Conservation (phyloP, 2,329 filamentous ascomycete genomes). For the Penicillium sclerotiorum region DNA sequence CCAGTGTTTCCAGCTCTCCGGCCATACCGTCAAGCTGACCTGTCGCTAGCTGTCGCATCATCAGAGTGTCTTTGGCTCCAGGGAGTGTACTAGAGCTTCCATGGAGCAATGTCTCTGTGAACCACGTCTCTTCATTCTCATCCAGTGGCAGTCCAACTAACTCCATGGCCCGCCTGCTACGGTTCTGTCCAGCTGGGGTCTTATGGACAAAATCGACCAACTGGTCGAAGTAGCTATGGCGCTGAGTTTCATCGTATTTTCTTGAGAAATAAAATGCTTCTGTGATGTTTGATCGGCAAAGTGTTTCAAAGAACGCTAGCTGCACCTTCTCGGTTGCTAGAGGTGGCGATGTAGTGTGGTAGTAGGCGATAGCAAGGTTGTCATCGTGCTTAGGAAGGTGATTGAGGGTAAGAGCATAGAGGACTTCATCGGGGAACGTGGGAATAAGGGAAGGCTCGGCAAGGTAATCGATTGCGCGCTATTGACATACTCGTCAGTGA, state of each 20-base stretch:
- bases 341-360: constrained; percentile 72
- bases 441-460: constrained; percentile 77
- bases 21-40: constrained; percentile 52
- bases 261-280: constrained; percentile 76
- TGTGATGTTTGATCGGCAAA: constrained; percentile 67
- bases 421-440: constrained; percentile 82
- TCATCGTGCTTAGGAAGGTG: constrained; percentile 63
- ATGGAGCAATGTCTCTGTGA: constrained; percentile 67
- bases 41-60: constrained; percentile 72
- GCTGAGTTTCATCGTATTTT: constrained; percentile 62
- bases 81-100: constrained; percentile 67
- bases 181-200: constrained; percentile 38
- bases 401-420: constrained; percentile 65
- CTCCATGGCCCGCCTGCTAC: constrained; percentile 65
- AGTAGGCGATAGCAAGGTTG: constrained; percentile 73
- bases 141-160: constrained; percentile 74
- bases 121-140: constrained; percentile 70
- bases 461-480: constrained; percentile 73
- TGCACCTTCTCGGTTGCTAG: constrained; percentile 66
- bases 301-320: constrained; percentile 68
- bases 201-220: constrained; percentile 63
- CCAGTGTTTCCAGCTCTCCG: constrained; percentile 39
- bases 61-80: constrained; percentile 70
- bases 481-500: constrained; percentile 15
- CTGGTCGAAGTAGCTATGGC: constrained; percentile 67